Evolutionary conservation across 2,329 filamentous ascomycete genomes (phyloP), one percentile per base, ranked within the genome.

Genomic region (Arthrobotrys megalospora): DNA sequence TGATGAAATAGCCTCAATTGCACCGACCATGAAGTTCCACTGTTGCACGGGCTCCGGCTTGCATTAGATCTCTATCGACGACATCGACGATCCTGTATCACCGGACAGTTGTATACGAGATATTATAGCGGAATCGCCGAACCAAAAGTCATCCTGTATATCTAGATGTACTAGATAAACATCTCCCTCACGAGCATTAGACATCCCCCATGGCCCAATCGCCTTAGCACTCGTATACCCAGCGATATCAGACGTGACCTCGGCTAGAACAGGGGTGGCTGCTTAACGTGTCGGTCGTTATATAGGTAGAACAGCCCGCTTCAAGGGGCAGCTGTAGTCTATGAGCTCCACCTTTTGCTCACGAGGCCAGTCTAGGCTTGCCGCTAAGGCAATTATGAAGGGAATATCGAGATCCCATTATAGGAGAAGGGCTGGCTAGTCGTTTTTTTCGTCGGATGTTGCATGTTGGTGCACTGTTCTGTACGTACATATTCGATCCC

Each of bases 281-380:
- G 55, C 50, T 65, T 53, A 52, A 72, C 24, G 50, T 66, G 47
- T 60, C 62, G 60, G 62, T 48, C 50, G 11, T 28, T 58, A 66
- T 48, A 48, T 72, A 38, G 67, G 32, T 65, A 72, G 60, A 73
- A 41, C 24, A 66, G 69, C 66, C 69, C 69, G 48, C 69, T 73
- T 73, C 69, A 73, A 73, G 69, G 69, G 69, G 69, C 65, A 72
- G 58, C 60, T 65, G 58, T 45, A 58, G 47, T 65, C 60, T 66
- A 66, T 19, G 50, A 65, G 69, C 69, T 73, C 69, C 69, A 73
- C 69, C 10, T 73, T 65, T 73, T 73, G 69, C 60, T 73, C 69
- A 73, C 69, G 69, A 73, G 69, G 69, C 69, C 62, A 71, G 43
- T 60, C 58, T 63, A 65, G 69, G 45, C 69, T 73, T 66, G 69